phyloP scores from a whole-genome alignment of 2,329 filamentous ascomycete species.

The Pochonia chlamydosporia region DNA sequence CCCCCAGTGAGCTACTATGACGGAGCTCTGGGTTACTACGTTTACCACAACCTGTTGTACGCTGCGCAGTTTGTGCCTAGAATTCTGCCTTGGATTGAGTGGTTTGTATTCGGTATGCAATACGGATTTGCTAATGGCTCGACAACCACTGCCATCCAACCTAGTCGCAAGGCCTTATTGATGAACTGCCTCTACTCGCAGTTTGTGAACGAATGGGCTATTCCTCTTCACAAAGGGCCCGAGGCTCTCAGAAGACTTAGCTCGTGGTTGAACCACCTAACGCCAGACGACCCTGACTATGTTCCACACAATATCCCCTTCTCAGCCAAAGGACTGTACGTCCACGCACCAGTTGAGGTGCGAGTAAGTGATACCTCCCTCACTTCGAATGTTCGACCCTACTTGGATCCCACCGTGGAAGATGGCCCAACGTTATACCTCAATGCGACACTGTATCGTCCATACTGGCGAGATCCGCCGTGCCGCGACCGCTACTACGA shows the following conservation, averaged over 20 bases:
- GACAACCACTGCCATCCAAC: constrained; percentile 69
- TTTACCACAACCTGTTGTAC: constrained; percentile 89
- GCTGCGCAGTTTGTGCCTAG: constrained; percentile 71
- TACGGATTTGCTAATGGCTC: constrained; percentile 78
- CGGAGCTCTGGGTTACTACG: constrained; percentile 72
- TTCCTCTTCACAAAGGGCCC: constrained; percentile 79
- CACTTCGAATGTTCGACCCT: constrained; percentile 31
- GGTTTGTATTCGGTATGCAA: constrained; percentile 96
- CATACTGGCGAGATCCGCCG: constrained; percentile 72
- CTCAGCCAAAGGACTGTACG: constrained; percentile 70
- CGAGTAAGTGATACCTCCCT: constrained; percentile 66
- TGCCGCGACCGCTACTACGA: constrained; percentile 75
- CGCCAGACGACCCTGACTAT: constrained; percentile 58
- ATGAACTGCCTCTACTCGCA: constrained; percentile 99
- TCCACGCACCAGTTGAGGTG: constrained; percentile 91
- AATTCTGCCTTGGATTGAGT: constrained; percentile 83
- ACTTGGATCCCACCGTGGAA: constrained; percentile 63
- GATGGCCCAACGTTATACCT: constrained; percentile 76
- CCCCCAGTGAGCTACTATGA: constrained; percentile 74
- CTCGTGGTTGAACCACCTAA: constrained; percentile 70
- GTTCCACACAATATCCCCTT: constrained; percentile 69
- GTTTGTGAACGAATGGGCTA: constrained; percentile 96
- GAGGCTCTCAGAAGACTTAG: constrained; percentile 79
- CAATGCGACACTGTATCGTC: constrained; percentile 84
- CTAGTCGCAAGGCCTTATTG: constrained; percentile 71